Base-by-base conservation (phyloP, 108 stramenopile genomes). In the Fistulifera solaris region DNA sequence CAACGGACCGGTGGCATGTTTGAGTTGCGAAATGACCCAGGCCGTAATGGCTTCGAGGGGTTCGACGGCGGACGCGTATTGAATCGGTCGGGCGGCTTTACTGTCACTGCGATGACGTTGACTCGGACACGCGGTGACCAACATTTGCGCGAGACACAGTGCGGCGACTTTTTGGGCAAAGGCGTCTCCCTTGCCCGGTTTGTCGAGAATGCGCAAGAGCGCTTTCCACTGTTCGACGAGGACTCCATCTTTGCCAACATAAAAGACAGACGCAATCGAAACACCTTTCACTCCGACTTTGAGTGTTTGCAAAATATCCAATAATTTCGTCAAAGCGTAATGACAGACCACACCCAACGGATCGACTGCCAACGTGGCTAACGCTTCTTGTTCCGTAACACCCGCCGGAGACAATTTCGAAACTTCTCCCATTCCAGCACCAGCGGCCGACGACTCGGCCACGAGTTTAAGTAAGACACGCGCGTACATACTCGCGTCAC, bases 401-500 rank as follows among this genome's bases (percentile, higher is more conserved):
- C 18, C 28, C 23, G 40, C 38, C 2, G 21, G 2, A 16, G 53
- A 27, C 3, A 70, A 38, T 4, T 44, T 46, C 6, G 70, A 54
- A 24, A 76, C 73, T 48, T 52, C 50, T 61, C 80, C 80, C 42
- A 55, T 61, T 21, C 79, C 79, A 42, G 78, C 80, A 26, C 85
- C 89, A 52, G 76, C 76, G n/a, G 69, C 64, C 19, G 77, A 68
- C 5, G 89, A 82, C 62, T 90, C 89, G 10, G 89, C 82, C 39
- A 90, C 56, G 10, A 90, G 63, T 64, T 90, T 90, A 47, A 90
- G 78, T 0, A 90, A 63, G 5, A 90, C 89, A 7, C 89, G 77
- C 5, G 85, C 89, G 52, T 90, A 90, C 89, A 90, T 90, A 53
- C 74, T 80, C n/a, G 89, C 89, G 72, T 90, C 89, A 23, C 89